phyloP scores from a whole-genome alignment of 805 yeast genomes.

The Cyberlindnera suaveolens region DNA sequence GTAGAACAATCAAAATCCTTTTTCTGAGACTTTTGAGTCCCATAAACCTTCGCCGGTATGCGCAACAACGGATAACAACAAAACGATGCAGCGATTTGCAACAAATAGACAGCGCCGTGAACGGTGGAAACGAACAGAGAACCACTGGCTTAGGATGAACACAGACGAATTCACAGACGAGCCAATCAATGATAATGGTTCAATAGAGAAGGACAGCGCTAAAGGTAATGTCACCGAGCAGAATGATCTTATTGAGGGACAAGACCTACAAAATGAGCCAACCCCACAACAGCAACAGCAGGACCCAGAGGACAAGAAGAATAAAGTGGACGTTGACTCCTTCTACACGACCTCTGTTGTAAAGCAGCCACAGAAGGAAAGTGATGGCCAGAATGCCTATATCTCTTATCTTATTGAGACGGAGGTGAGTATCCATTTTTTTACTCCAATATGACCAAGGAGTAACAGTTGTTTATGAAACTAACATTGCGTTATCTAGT shows the following conservation, averaged over 20 bases:
- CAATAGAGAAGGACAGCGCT: neutral
- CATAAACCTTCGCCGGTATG: no score
- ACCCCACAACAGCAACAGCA: neutral
- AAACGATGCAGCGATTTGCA: no score
- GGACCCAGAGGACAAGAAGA: constrained; percentile 2
- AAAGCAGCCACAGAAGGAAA: constrained; percentile 58
- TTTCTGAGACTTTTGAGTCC: no score
- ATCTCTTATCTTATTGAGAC: constrained; percentile 68
- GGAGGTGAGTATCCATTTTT: constrained; percentile 11
- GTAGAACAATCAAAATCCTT: no score
- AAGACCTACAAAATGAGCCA: neutral
- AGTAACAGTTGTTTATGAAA: neutral
- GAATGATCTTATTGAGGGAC: neutral
- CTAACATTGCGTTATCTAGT: constrained; percentile 9
- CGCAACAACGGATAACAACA: no score
- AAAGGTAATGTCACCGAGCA: neutral
- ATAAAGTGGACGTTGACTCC: constrained; percentile 2
- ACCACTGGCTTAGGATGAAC: constrained; percentile 3
- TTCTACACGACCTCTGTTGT: constrained; percentile 37
- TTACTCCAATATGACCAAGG: neutral
- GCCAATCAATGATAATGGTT: constrained; percentile 12
- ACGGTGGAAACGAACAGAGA: neutral
- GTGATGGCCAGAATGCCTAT: constrained; percentile 71
- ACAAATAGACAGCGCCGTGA: no score
- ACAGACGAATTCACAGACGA: constrained; percentile 18